Evolutionary conservation across 805 yeast genomes (phyloP), one percentile per base, ranked within the genome.

Genomic region (Priceomyces fermenticarens): DNA sequence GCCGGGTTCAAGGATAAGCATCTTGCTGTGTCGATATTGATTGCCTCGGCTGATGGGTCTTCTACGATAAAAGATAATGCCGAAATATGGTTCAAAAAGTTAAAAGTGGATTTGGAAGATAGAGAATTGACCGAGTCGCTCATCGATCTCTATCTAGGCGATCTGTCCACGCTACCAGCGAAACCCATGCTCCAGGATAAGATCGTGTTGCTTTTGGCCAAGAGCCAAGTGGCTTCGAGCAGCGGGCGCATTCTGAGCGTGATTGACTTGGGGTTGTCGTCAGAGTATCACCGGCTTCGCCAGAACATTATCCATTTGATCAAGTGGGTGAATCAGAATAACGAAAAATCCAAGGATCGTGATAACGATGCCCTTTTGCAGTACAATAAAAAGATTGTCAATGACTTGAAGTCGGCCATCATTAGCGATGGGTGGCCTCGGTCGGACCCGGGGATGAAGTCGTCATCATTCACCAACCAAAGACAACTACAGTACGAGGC

Each of bases 401-500:
- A 72, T 1, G 73, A 77, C 45, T 62, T 85, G 44, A 75, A 75
- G 53, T 70, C 75, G 23, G 76, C 70, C 43, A 56, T 85, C 2
- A 60, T 72, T 39, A 59, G 71, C 14, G 82, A 77, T 41, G 85
- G 85, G 3, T 80, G 85, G 85, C 85, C 85, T 5, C 65, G 58
- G 43, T 48, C 72, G 35, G 70, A 60, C 30, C 25, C 25, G 4
- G 25, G 47, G 1, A 44, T 59, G 2, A 66, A 63, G 2, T 65
- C 70, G 10, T 64, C 67, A 11, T 35, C 38, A n/a, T 26, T 35
- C 13, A 11, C 29, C 10, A 63, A 67, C 39, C 66, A 62, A 33
- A 72, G 93, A 49, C 73, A 75, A 51, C 61, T 72, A 30, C 88
- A 85, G 49, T 90, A 88, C 54, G 96, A 87, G 56, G 82, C 95